Evolutionary conservation across 352 stramenopile species (phyloP).

Genomic region (Phytophthora pisi): DNA sequence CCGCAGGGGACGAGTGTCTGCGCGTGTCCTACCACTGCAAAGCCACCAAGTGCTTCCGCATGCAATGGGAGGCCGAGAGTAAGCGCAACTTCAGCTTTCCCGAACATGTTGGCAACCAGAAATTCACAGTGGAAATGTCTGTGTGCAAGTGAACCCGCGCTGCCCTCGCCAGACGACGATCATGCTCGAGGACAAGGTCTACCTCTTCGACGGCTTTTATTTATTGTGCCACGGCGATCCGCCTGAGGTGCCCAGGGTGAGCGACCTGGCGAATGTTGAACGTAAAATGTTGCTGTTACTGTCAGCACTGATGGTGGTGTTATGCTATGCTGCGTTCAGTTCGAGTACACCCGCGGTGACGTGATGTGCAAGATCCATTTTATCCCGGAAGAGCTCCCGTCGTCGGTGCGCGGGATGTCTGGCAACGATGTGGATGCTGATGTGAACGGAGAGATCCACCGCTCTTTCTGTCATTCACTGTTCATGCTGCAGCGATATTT

Average conservation of each 20-base stretch:
- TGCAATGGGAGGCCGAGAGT: conserved; percentile 86
- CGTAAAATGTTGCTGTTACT: background rate
- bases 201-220: conserved; percentile 89
- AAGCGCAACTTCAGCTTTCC: conserved; percentile 13
- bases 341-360: conserved; percentile 79
- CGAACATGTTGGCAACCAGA: no score
- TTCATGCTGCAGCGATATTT: conserved; percentile 77
- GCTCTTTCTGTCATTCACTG: conserved; percentile 58
- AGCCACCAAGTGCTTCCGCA: conserved; percentile 66
- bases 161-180: conserved; percentile 77
- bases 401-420: conserved; percentile 39
- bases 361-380: conserved; percentile 86
- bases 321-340: conserved; percentile 37
- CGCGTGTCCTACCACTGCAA: conserved; percentile 70
- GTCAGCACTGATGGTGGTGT: background rate
- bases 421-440: conserved; percentile 30
- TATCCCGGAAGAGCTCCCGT: conserved; percentile 64
- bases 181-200: conserved; percentile 60
- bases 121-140: background rate
- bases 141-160: conserved; percentile 72
- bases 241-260: conserved; percentile 62
- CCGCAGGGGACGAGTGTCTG: conserved; percentile 50
- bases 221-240: conserved; percentile 73
- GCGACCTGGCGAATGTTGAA: background rate
- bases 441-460: conserved; percentile 30